Evolutionary conservation across 2,329 filamentous ascomycete species (phyloP), one percentile per base, ranked within the genome.

Genomic region (Sporothrix inflata): DNA sequence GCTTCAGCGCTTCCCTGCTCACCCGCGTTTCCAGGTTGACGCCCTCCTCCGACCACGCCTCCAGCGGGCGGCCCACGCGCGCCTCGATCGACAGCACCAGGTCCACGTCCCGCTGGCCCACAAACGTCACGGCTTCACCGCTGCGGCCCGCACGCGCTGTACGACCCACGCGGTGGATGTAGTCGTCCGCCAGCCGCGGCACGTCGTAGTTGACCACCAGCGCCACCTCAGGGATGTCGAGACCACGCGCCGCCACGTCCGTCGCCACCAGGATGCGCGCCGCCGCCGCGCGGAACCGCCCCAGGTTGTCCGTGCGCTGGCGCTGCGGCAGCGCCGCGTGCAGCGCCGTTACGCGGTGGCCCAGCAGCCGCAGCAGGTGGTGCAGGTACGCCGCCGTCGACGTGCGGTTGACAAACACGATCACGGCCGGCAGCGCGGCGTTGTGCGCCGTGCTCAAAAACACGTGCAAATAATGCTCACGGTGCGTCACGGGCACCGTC

Each of bases 121-220:
- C 91, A 77, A 99, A 89, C 1, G 93, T 97, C 19, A 98, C 89
- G 5, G 92, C 90, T 75, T 94, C 91, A 77, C 96, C 96, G 70
- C 86, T 86, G 60, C 94, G 88, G 0, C 96, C 96, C 0, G 96
- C 96, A 87, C 96, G 91, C 3, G 96, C 96, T 14, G 96, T 99
- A 82, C 96, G 91, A 80, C 96, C 96, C 68, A 98, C 95, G 14
- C 96, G 90, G 83, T 99, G 96, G 76, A 99, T 96, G 81, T 99
- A 99, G 82, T 98, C 95, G 80, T 98, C 94, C 3, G 95, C 94
- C 79, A 98, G 94, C n/a, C 95, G 90, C 0, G 96, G 96, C 0
- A 99, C 89, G 79, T 99, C 96, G 82, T 94, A 99, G 82, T 99
- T 98, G 79, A 99, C 84, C 2, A 99, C 96, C 19, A 98, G 83